Base-by-base conservation (phyloP, 352 stramenopile genomes). In the Phytopythium delawarense region DNA sequence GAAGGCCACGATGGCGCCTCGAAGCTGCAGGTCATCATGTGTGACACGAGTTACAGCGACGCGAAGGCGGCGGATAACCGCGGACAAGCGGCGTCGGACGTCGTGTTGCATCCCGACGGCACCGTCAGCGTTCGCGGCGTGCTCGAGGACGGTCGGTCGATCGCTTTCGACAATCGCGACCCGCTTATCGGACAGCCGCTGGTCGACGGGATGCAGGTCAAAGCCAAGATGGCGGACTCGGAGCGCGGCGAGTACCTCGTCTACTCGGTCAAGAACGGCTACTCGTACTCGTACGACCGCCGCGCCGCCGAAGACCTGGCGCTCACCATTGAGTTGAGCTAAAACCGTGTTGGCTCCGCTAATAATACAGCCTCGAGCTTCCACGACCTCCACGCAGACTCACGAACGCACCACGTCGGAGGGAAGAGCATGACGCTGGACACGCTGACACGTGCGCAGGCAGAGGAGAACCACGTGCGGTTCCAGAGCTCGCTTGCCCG, bases 21-120 rank as follows among this genome's bases (percentile, higher is more conserved):
- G 39, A 89, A 96, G 42, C 59, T 82, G 62, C 80, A 96, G 73
- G 81, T 97, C 11, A 78, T 97, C 61, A 96, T 95, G 67, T 96
- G 88, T 37, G 93, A 98, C 71, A 98, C 91, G 23, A 98, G 91
- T 51, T 98, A 96, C 66, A 96, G 91, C 46, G 86, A 97, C 65
- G 76, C 81, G 45, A 69, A 50, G 30, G 67, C 71, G 20, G 45
- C 61, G 20, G 88, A 97, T 57, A 96, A 94, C 45, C 83, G 93
- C 6, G 93, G 92, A 9, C 58, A 63, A 9, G 90, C 89, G 35
- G 81, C 88, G 2, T 81, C 83, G 0, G 78, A 96, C 39, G 66
- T 98, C 20, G 65, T 96, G 21, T 63, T 98, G 37, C 66, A 84
- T 15, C 67, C 77, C 18, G 70, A 81, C 9, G 75, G 76, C 0